Evolutionary conservation across 495 filamentous ascomycete species (phyloP).

Genomic region (Talaromyces liani): DNA sequence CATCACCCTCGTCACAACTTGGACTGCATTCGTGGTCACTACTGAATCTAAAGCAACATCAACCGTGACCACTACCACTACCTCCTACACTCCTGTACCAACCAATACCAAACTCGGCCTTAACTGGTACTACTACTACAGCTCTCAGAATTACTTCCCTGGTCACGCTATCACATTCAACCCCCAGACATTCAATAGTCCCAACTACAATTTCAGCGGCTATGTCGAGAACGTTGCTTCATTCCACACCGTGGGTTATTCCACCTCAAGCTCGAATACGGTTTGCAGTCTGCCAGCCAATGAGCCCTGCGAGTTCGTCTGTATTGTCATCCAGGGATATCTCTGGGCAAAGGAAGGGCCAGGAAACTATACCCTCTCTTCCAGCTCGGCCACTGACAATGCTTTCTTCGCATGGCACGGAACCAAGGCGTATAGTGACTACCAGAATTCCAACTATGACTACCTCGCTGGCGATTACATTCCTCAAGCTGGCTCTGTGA

Average conservation of each 20-base stretch:
- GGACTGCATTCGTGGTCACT: constrained; percentile 1
- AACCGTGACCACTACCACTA: constrained; percentile 2
- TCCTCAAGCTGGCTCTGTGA: constrained; percentile 1
- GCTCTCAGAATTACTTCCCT: background rate
- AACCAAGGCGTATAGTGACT: constrained; percentile 6
- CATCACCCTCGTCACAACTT: constrained; percentile 7
- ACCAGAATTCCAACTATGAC: constrained; percentile 8
- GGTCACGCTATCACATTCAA: background rate
- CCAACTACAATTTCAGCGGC: constrained; percentile 9
- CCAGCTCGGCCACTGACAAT: constrained; percentile 1
- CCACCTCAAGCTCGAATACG: background rate
- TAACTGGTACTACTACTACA: constrained; percentile 9
- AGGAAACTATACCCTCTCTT: constrained; percentile 2
- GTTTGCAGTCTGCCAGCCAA: background rate
- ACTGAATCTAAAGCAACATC: background rate
- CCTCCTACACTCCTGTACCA: constrained; percentile 5
- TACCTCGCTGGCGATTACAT: constrained; percentile 1
- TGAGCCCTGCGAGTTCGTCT: background rate
- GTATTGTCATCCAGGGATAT: constrained; percentile 6
- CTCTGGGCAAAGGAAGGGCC: constrained; percentile 4
- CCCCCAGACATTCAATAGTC: constrained; percentile 4
- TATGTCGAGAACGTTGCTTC: constrained; percentile 3
- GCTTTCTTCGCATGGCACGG: constrained; percentile 7
- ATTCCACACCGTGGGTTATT: constrained; percentile 4
- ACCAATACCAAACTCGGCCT: constrained; percentile 5